Evolutionary conservation across 2,329 filamentous ascomycete species (phyloP).

Genomic region (Aspergillus arachidicola): DNA sequence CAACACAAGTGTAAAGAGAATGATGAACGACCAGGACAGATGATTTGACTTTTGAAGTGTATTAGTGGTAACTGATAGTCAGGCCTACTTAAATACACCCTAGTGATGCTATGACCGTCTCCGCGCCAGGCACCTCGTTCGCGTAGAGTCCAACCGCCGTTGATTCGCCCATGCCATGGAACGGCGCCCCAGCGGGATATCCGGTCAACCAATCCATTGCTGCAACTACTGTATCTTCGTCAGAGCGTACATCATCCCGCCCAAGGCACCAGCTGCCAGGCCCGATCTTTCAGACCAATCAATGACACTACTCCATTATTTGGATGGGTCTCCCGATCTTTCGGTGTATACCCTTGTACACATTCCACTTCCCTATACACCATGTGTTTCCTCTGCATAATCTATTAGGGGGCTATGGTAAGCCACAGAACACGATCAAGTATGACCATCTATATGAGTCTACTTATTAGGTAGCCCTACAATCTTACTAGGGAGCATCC

Average conservation of each 20-base stretch:
- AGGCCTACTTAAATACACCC: background rate
- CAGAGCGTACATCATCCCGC: conserved; percentile 34
- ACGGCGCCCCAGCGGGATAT: conserved; percentile 11
- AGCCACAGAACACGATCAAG: background rate
- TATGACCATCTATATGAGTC: background rate
- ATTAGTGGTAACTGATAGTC: background rate
- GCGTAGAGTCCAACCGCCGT: conserved; percentile 6
- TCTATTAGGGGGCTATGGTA: background rate
- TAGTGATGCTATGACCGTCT: conserved; percentile 13
- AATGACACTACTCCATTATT: conserved; percentile 17
- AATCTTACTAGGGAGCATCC: no score
- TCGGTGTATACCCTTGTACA: conserved; percentile 22
- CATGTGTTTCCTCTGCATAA: background rate
- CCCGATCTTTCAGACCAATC: conserved; percentile 27
- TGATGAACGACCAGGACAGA: background rate
- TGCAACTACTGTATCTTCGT: conserved; percentile 22
- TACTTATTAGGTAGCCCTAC: background rate
- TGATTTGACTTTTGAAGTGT: background rate
- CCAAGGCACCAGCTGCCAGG: conserved; percentile 30
- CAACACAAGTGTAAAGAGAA: background rate
- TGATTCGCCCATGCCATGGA: conserved; percentile 21
- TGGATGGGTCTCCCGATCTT: conserved; percentile 26
- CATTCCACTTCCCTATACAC: conserved; percentile 8
- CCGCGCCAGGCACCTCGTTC: conserved; percentile 18
- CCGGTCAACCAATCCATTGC: conserved; percentile 27